These are phyloP conservation scores for Ceratobasidium sp. DNA, from an alignment of 1,284 basidiomycete species.

Conservation along the genomic window DNA sequence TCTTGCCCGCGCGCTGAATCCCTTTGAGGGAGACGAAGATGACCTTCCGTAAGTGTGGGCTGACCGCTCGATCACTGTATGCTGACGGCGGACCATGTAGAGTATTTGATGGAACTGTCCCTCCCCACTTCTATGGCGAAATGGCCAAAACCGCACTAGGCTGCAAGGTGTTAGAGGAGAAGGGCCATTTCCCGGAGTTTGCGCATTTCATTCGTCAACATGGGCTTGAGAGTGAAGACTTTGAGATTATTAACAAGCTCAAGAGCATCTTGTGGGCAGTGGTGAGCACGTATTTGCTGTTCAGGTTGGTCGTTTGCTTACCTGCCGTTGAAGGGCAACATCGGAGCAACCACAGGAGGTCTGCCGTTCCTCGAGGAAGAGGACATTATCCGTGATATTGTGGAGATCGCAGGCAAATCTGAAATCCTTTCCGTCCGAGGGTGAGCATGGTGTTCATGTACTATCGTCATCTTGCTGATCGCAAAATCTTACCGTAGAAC, in stretches of 20 bases:
- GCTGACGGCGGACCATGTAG: constrained; percentile 54
- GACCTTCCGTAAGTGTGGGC: constrained; percentile 64
- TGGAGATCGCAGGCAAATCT: constrained; percentile 92
- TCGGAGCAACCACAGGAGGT: constrained; percentile 90
- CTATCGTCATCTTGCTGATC: constrained; percentile 41
- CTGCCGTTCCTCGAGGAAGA: constrained; percentile 96
- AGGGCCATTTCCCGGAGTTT: constrained; percentile 92
- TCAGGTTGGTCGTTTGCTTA: not conserved
- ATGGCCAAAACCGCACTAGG: constrained; percentile 96
- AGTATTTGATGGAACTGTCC: constrained; percentile 87
- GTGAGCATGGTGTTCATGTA: constrained; percentile 60
- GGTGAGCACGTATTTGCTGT: constrained; percentile 62
- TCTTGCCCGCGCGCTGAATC: constrained; percentile 78
- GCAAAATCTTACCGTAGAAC: constrained; percentile 66
- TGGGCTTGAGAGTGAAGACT: constrained; percentile 84
- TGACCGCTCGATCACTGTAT: not conserved
- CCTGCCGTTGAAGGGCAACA: constrained; percentile 76
- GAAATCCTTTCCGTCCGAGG: constrained; percentile 92
- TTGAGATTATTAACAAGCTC: constrained; percentile 84
- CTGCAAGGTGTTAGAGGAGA: constrained; percentile 87
- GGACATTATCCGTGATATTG: constrained; percentile 87
- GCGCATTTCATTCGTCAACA: constrained; percentile 90
- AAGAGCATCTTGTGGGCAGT: constrained; percentile 98
- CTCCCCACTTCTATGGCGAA: constrained; percentile 97
- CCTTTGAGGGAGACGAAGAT: constrained; percentile 68